Evolutionary conservation across 352 stramenopile species (phyloP), one percentile per base, ranked within the genome.

Genomic region (Phytopythium kandeliae): DNA sequence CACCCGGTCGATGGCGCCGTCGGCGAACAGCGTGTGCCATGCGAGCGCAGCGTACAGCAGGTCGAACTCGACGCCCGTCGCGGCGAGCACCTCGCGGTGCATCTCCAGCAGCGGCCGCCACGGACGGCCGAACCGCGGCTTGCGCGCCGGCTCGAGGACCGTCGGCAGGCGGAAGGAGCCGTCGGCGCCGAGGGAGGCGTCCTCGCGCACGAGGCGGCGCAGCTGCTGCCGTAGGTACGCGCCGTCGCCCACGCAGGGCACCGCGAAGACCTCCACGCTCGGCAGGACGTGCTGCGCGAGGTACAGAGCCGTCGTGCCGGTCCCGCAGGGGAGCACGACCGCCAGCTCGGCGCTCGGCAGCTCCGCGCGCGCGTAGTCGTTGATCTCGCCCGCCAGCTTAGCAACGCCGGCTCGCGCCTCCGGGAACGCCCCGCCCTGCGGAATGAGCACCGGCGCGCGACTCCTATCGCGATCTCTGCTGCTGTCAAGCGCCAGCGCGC

Each of bases 1-100:
- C 15, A 85, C 62, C 11, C 69, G 46, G 12, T 62, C 34, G 12
- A 86, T 69, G 19, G 67, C 63, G 10, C 21, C n/a, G 13, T 58
- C 44, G 49, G 84, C 61, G 37, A 95, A 86, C n/a, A 95, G 54
- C 13, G 78, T 84, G 58, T 89, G 64, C 84, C 84, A 95, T 48
- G 74, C 69, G 34, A 90, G 86, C 5, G 69, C 57, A 15, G 69
- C 84, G 51, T 95, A 95, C 3, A 92, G 30, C 40, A 95, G 54
- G 24, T 95, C 84, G 47, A 95, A 79, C 26, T 86, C 69, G 34
- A 95, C 64, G 2, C 62, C 48, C 2, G 84, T 89, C 28, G 73
- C 55, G n/a, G 62, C 55, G 22, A 82, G 54, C 11, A 92, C 48
- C 49, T 92, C 74, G 40, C 79, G 58, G 55, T 92, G 71, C 33